Evolutionary conservation across 495 filamentous ascomycete genomes (phyloP).

Genomic region (Daldinia vernicosa): DNA sequence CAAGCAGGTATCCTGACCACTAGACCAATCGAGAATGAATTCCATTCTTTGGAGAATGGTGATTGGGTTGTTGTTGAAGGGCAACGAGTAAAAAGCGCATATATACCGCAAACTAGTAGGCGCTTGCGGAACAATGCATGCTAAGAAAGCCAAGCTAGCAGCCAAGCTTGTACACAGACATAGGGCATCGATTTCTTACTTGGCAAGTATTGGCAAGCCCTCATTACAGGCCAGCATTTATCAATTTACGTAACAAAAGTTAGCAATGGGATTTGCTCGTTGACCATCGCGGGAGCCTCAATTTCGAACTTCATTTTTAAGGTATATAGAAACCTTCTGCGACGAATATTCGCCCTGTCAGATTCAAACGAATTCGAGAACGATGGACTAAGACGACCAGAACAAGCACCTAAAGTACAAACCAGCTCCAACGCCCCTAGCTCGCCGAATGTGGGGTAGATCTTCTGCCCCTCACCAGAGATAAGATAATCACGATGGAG

Average conservation of each 20-base stretch:
- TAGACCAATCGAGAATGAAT: constrained; percentile 49
- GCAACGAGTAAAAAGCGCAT: background rate
- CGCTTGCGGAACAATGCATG: background rate
- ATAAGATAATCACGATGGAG: constrained; percentile 22
- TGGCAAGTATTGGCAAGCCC: background rate
- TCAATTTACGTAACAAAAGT: constrained; percentile 8
- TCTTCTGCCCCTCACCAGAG: constrained; percentile 32
- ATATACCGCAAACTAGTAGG: background rate
- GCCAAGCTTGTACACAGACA: constrained; percentile 6
- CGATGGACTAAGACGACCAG: background rate
- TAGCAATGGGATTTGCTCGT: background rate
- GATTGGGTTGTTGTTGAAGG: constrained; percentile 1
- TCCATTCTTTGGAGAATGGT: constrained; percentile 11
- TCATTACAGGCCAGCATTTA: constrained; percentile 1
- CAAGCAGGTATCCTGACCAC: constrained; percentile 53
- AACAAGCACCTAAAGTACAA: background rate
- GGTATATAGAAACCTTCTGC: background rate
- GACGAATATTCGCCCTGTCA: background rate
- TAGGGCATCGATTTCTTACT: background rate
- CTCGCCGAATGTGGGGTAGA: constrained; percentile 19
- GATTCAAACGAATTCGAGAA: background rate
- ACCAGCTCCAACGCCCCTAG: background rate
- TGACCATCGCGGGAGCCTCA: background rate
- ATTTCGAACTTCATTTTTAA: constrained; percentile 4
- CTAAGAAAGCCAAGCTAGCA: background rate